Evolutionary conservation across 345 rosid species (phyloP), one percentile per base, ranked within the genome.

Genomic region (Aquilaria yunnanensis): DNA sequence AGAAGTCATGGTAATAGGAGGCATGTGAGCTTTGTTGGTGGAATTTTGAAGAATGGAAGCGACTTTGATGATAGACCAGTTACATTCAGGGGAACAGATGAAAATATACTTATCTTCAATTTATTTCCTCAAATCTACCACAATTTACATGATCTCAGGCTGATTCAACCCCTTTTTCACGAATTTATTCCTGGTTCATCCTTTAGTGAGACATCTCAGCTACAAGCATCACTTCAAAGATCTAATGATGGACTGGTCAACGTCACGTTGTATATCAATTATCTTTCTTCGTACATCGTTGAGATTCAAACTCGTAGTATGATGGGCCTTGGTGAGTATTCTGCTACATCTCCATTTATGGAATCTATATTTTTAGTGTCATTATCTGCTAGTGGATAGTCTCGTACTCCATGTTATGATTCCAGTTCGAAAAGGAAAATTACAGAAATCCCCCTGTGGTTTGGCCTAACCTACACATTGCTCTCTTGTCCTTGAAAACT

Each of bases 121-220:
- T 75, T 90, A 23, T 90, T 94, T 72, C 99, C 99, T 14, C 85
- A 77, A 9, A 51, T 83, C 46, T 94, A 88, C 74, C 95, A 59
- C 67, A 83, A 79, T 78, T 67, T 85, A 54, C 66, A 81, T 59
- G 78, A 90, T 76, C 73, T 94, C 63, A 86, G 73, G 83, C 85
- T 94, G 31, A 79, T 94, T 7, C 99, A 94, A 60, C 99, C 97
- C 60, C 76, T 94, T 52, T 83, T 90, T 66, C 96, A 94, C 64
- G 97, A 88, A 71, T 94, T 94, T 69, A 67, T 78, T 66, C 95
- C 90, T 14, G 99, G 97, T 57, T 86, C 97, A 1, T 74, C 61
- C 66, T 75, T 70, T 74, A 60, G n/a, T 51, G 88, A 86, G 23
- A 69, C 86, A 48, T 37, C 67, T 69, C 89, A 80, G 76, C 96